Evolutionary conservation across 2,329 filamentous ascomycete genomes (phyloP), one percentile per base, ranked within the genome.

Genomic region (Akanthomyces lecanii): DNA sequence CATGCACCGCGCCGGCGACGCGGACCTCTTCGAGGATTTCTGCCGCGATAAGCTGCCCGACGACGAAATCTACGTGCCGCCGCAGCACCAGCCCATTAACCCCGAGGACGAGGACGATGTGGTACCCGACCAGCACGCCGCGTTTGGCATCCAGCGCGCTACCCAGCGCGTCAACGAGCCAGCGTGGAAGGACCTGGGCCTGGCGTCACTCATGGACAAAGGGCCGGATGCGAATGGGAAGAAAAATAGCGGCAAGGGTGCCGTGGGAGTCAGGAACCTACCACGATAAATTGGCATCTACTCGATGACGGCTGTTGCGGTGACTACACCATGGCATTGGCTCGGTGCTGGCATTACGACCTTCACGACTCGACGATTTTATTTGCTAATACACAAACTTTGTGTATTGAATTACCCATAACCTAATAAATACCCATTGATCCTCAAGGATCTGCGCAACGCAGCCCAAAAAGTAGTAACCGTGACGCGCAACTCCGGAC

Each of bases 21-120:
- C 89, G 61, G 90, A 93, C 76, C 85, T 92, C 66, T 89, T 93
- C 68, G 91, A 94, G 73, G 87, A 89, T 73, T 89, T 89, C 71
- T 88, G 85, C 81, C 85, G 84, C 72, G 86, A 89, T 77, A 84
- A 82, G 70, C 82, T 90, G 51, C 87, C 87, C n/a, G 79, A 83
- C 65, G 91, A 95, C 76, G 89, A 93, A 63, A 90, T 95, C 72
- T 90, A 90, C 74, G 89, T 96, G n/a, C 86, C 89, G 40, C 86
- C 86, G 8, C 85, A 91, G 66, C 86, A 92, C 72, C 90, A 92
- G 73, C 91, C 91, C 47, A 82, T 92, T 71, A 94, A 95, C 73
- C 91, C 91, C 0, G 91, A 95, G 75, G 91, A 95, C 73, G 90
- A 95, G 76, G 91, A 95, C 71, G 91, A 95, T 71, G 89, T 95